phyloP scores from a whole-genome alignment of 768 basidiomycete genomes.

The Epithele typhae region DNA sequence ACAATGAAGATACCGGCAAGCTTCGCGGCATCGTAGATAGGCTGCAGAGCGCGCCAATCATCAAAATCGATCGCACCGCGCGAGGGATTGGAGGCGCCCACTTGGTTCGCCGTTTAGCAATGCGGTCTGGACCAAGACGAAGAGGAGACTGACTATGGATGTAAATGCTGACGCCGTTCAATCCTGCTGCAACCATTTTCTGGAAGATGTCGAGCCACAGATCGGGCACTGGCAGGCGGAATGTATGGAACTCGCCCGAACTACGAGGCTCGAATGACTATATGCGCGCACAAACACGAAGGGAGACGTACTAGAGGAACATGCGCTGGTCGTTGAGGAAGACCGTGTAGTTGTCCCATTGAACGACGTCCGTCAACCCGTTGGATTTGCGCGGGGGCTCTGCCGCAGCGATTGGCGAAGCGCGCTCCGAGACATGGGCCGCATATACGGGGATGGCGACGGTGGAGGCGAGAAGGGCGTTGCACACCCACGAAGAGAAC shows the following conservation, averaged over 20 bases:
- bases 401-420: constrained; percentile 1
- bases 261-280: constrained; percentile 31
- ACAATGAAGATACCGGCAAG: constrained; percentile 76
- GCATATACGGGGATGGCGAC: constrained; percentile 15
- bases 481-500: constrained; percentile 13
- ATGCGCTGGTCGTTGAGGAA: constrained; percentile 65
- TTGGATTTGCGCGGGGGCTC: constrained; percentile 25
- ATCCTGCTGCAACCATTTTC: constrained; percentile 74
- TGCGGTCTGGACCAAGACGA: neutral
- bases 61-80: constrained; percentile 70
- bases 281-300: neutral
- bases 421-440: neutral
- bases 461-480: constrained; percentile 12
- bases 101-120: no score
- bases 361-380: constrained; percentile 33
- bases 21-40: constrained; percentile 71
- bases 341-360: constrained; percentile 71
- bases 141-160: constrained; percentile 47
- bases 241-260: constrained; percentile 84
- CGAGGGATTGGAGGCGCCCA: constrained; percentile 70
- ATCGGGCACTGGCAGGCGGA: constrained; percentile 72
- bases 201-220: constrained; percentile 83
- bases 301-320: constrained; percentile 61
- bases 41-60: constrained; percentile 63
- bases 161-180: constrained; percentile 74